Percentiles rank a stretch among this genome's conserved stretches.
Evolutionary conservation across 257 asterid species (phyloP).

Genomic region (Solanum peruvianum): DNA sequence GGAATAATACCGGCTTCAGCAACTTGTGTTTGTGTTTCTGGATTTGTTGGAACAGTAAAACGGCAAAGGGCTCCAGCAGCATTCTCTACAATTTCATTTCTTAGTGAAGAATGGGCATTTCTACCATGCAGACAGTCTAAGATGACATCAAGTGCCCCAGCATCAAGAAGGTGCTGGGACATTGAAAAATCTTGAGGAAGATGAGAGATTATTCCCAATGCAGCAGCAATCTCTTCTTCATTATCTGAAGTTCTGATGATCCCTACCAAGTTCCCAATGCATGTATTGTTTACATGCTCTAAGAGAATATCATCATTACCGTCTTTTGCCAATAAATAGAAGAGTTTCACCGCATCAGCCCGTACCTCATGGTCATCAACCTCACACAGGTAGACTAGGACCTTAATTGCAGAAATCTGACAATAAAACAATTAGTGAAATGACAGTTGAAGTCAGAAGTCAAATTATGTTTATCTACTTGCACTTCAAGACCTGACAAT

Average conservation of each 20-base stretch:
- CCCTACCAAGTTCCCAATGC: constrained; percentile 10
- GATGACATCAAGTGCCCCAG: constrained; percentile 23
- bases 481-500: not conserved
- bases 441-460: not conserved
- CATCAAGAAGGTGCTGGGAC: constrained; percentile 12
- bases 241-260: constrained; percentile 18
- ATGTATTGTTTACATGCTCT: constrained; percentile 21
- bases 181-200: constrained; percentile 18
- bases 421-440: not conserved
- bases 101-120: constrained; percentile 8
- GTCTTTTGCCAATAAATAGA: constrained; percentile 21
- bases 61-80: constrained; percentile 27
- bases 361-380: constrained; percentile 13
- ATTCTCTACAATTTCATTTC: constrained; percentile 9
- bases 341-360: constrained; percentile 29
- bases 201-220: constrained; percentile 24
- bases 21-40: constrained; percentile 18
- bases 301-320: constrained; percentile 18
- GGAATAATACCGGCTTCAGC: constrained; percentile 24
- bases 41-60: constrained; percentile 23
- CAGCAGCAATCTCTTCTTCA: constrained; percentile 24
- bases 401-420: constrained; percentile 33
- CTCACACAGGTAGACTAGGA: constrained; percentile 31
- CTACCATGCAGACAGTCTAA: constrained; percentile 14
- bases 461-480: not conserved